Evolutionary conservation across 495 filamentous ascomycete genomes (phyloP), one percentile per base, ranked within the genome.

Genomic region (Neurospora sp.): DNA sequence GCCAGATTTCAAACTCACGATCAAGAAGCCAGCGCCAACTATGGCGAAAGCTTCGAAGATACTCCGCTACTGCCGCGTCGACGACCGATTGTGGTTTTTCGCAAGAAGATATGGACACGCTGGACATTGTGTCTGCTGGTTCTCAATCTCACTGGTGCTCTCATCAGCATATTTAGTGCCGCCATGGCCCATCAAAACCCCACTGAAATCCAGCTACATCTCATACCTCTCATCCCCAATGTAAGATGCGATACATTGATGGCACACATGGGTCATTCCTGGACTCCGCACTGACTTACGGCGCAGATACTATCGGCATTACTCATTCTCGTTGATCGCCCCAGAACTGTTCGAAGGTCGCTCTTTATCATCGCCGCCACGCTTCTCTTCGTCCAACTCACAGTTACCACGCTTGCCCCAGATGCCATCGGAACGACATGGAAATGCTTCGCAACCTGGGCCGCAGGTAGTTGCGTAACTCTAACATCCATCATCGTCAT

Each of bases 401-500:
- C 74, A 2, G 7, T 81, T 1, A 54, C 77, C 48, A 71, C 59
- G 3, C 69, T 75, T 1, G 69, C 77, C 7, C 79, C 77, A 2
- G 34, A 19, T 21, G 37, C 66, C 5, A n/a, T 70, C 28, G 42
- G 71, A 15, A 62, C 28, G 4, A 43, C 28, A 21, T 77, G 72
- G 76, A 62, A 62, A 0, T 69, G 48, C 15, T 10, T 45, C 24
- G 28, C 75, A 15, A 24, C 71, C 6, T 75, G 73, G 77, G 39
- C 36, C 1, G 48, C 43, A n/a, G 77, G 76, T 2, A 70, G 75
- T 24, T 38, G 36, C 15, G 34, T 78, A 5, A 72, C 77, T 24
- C 39, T 80, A 2, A 45, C 71, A 15, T 79, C 84, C 24, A 82
- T 90, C 45, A 66, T 84, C 13, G 73, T 88, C 17, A 90, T 93